phyloP scores from a whole-genome alignment of 2,329 filamentous ascomycete genomes.

The Aspergillus intermedius region DNA sequence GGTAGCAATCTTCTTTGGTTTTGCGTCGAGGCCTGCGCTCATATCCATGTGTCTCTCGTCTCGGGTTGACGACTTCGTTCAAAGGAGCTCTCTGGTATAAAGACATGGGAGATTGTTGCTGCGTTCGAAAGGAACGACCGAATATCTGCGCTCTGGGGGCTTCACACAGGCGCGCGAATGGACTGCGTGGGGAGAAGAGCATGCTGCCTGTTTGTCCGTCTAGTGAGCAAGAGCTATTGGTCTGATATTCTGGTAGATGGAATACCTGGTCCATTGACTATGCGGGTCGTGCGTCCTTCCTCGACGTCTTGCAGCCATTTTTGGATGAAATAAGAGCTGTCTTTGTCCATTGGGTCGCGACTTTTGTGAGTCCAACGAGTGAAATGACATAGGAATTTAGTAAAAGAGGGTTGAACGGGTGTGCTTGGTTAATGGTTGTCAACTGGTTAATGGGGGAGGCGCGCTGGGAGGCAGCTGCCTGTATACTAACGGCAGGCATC shows the following conservation, averaged over 20 bases:
- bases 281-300: not conserved
- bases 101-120: too few species aligned
- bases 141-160: too few species aligned
- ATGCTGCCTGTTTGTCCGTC: not conserved
- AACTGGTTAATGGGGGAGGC: too few species aligned
- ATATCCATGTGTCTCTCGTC: constrained; percentile 24
- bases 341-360: not conserved
- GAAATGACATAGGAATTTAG: not conserved
- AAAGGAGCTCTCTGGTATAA: not conserved
- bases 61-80: not conserved
- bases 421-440: too few species aligned
- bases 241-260: too few species aligned
- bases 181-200: not conserved
- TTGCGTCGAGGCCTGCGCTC: constrained; percentile 51
- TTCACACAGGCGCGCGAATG: not conserved
- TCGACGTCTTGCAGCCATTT: not conserved
- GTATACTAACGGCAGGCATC: too few species aligned
- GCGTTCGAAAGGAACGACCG: too few species aligned
- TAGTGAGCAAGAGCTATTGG: not conserved
- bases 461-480: too few species aligned
- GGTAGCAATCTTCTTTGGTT: constrained; percentile 52
- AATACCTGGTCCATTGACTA: too few species aligned
- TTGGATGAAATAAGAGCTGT: not conserved
- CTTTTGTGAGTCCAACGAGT: not conserved
- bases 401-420: not conserved